Evolutionary conservation across 495 filamentous ascomycete species (phyloP).

Genomic region (Hyaloscypha finlandica): DNA sequence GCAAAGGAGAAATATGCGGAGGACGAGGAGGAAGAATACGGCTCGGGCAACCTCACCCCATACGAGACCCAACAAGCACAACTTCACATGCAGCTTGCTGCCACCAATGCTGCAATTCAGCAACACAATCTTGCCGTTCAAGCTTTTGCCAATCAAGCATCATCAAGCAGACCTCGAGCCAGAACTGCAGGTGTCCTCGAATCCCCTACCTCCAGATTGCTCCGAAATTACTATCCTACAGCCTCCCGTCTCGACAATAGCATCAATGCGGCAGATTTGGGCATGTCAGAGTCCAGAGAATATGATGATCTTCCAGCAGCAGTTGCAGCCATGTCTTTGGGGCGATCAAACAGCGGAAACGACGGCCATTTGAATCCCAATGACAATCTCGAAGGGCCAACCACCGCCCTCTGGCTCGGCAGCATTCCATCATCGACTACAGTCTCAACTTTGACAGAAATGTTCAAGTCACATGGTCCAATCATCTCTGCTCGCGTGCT

Average conservation of each 20-base stretch:
- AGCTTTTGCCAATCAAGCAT: constrained; percentile 82
- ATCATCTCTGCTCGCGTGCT: constrained; percentile 92
- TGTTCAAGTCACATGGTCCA: constrained; percentile 87
- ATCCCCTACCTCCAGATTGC: constrained; percentile 70
- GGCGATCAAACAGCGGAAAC: constrained; percentile 58
- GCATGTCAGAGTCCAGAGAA: constrained; percentile 69
- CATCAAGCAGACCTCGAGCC: constrained; percentile 80
- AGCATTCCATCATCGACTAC: constrained; percentile 98
- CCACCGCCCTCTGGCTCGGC: constrained; percentile 92
- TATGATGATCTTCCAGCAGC: constrained; percentile 73
- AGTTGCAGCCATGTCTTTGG: constrained; percentile 76
- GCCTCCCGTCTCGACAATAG: constrained; percentile 83
- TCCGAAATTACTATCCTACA: constrained; percentile 76
- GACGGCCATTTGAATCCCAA: constrained; percentile 60
- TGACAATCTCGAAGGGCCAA: constrained; percentile 86
- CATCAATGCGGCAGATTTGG: constrained; percentile 78
- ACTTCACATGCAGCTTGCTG: constrained; percentile 62
- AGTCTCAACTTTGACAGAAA: constrained; percentile 85
- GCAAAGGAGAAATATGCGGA: constrained; percentile 96
- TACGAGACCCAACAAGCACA: constrained; percentile 70
- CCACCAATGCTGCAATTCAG: constrained; percentile 87
- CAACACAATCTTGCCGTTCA: constrained; percentile 94
- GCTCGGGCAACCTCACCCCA: constrained; percentile 70
- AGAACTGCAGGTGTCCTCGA: constrained; percentile 87
- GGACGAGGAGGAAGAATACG: constrained; percentile 87